Conservation (phyloP, 208 protist species). For the Trypanosoma cruzi region DNA sequence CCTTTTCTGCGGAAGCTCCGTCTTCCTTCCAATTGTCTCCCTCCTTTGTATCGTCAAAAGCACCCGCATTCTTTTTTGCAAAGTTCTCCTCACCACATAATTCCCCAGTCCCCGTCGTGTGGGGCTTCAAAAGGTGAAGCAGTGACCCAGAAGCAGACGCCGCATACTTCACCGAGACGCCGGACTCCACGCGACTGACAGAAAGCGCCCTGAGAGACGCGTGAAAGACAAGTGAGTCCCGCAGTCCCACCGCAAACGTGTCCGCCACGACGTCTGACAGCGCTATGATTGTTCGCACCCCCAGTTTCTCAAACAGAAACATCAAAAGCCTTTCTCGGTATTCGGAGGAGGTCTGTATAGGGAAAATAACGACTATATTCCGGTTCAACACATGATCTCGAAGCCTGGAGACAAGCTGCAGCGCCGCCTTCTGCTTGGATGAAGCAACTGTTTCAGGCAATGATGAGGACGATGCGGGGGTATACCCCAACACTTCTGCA, state of each 20-base stretch:
- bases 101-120: not conserved
- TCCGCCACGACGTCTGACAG: conserved; percentile 67
- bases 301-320: conserved; percentile 37
- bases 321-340: conserved; percentile 38
- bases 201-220: conserved; percentile 27
- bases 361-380: conserved; percentile 45
- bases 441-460: not conserved
- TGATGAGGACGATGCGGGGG: not conserved
- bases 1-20: not conserved
- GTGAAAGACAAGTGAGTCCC: conserved; percentile 41
- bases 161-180: conserved; percentile 34
- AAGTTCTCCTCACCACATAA: not conserved
- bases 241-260: conserved; percentile 41
- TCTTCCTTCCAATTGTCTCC: not conserved
- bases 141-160: conserved; percentile 27
- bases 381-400: conserved; percentile 31
- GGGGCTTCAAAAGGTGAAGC: conserved; percentile 1
- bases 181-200: conserved; percentile 35
- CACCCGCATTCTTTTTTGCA: not conserved
- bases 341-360: conserved; percentile 27
- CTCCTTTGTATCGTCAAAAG: not conserved
- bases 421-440: conserved; percentile 1
- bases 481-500: conserved; percentile 1
- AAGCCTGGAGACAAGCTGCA: conserved; percentile 25
- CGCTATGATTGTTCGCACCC: conserved; percentile 36